Conservation (phyloP, 2,329 filamentous ascomycete genomes). For the Microcera coccophila region DNA sequence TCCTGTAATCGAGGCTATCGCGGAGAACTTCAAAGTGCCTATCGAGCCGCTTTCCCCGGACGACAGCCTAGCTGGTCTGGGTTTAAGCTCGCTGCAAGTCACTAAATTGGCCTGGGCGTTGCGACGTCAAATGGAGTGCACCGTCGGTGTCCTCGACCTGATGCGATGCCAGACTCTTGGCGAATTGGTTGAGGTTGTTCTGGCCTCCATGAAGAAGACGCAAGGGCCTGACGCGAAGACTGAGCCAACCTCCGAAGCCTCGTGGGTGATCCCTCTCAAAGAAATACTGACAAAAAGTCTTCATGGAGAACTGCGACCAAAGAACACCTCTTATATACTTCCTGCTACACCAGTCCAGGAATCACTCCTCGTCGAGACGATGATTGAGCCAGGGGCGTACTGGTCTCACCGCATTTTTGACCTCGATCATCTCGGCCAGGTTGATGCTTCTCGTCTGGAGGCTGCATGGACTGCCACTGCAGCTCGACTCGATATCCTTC, state of each 20-base stretch:
- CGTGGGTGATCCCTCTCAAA: conserved; percentile 11
- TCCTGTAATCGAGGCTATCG: conserved; percentile 10
- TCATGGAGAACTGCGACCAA: conserved; percentile 8
- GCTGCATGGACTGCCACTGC: conserved; percentile 29
- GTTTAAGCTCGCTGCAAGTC: conserved; percentile 23
- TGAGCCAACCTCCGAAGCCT: background rate
- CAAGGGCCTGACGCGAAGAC: background rate
- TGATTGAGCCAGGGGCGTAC: conserved; percentile 34
- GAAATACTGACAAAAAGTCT: conserved; percentile 11
- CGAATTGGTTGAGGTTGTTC: conserved; percentile 18
- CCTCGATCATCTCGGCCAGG: conserved; percentile 18
- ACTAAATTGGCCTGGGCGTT: conserved; percentile 23
- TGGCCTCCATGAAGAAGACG: conserved; percentile 2
- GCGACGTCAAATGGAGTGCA: conserved; percentile 13
- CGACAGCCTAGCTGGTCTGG: conserved; percentile 21
- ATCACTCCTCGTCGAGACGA: conserved; percentile 37
- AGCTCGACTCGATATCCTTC: conserved; percentile 31
- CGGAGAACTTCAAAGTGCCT: conserved; percentile 8
- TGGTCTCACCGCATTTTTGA: conserved; percentile 38
- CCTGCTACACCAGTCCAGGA: conserved; percentile 36
- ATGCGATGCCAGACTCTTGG: conserved; percentile 21
- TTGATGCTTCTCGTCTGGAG: conserved; percentile 28
- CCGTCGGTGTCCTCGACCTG: conserved; percentile 20
- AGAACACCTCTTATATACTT: conserved; percentile 18
- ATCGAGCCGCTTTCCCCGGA: conserved; percentile 10